Base-by-base conservation (phyloP, 768 basidiomycete genomes). In the Wakefieldia striispora region DNA sequence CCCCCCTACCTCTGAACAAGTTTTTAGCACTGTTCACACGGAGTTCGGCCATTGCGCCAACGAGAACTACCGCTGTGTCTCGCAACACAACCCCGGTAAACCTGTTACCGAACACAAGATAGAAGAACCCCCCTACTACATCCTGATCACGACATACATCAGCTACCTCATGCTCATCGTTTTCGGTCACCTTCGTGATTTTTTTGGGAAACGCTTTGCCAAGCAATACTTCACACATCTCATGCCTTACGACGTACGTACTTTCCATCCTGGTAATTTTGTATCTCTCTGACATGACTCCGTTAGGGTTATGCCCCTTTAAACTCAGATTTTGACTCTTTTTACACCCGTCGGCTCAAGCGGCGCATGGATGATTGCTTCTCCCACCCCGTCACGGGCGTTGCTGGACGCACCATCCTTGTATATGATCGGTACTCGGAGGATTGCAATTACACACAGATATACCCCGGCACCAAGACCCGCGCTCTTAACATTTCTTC, bases 321-420 rank as follows among this genome's bases (percentile, higher is more conserved):
- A 52, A 95, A 93, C 72, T 97, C 94, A 9, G 97, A 98, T 68
- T 98, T 98, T 58, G 95, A 98, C 69, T 98, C 97, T 6, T 99
- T 98, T 75, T 98, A 98, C 77, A 95, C 95, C 51, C 91, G 95
- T 43, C 87, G 95, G 4, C 81, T 98, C 56, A 98, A 98, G 68
- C 76, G 79, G 11, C 91, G 95, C 47, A 86, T 98, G 72, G 94
- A 97, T 61, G 94, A 97, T 64, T 95, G 93, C 64, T 98, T 97
- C 72, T 82, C 86, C 1, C 83, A 91, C 50, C 95, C 95, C 14
- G 82, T 91, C 45, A 97, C 95, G 0, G 92, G 93, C 29, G 95
- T 98, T 26, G 91, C 97, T 4, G 95, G 95, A 5, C 91, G 97
- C 41, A 95, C 95, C 21, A 90, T 97, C 62, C 68, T 84, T 38